Evolutionary conservation across 805 yeast genomes (phyloP), one percentile per base, ranked within the genome.

Genomic region (Huiozyma sinensis): DNA sequence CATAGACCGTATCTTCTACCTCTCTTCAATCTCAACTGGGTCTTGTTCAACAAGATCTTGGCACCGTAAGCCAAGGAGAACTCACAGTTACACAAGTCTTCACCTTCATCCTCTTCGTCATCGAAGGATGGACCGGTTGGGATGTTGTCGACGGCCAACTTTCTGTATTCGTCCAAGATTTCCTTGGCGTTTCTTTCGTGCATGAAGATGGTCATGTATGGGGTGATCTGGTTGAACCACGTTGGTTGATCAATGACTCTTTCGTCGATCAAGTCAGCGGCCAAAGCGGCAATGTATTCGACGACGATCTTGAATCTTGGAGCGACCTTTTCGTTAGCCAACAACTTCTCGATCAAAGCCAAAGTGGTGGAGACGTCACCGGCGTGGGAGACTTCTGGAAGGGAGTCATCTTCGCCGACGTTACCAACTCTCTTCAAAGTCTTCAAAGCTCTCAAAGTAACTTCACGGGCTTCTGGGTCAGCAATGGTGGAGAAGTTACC

Each of bases 61-160:
- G 98, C 98, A 90, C 98, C 99, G 74, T 92, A 92, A 71, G 99
- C 99, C 66, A 92, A 80, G 50, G 98, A 92, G 89, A 92, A 92
- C 82, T 92, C 98, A 84, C 97, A 90, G 95, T 92, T 92, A 83
- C 98, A 92, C 67, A 92, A 79, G 69, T 92, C 97, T 78, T 92
- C 97, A 76, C 97, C 98, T 68, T 92, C 97, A 67, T 88, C 97
- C 67, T 83, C 92, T 72, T 83, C 90, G 65, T 89, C 97, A 74
- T 90, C 97, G 72, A 88, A 88, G 65, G 80, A 72, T 66, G 96
- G 95, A 64, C 94, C 92, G 63, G 79, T 83, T 66, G 98, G 98
- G 63, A 92, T 90, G 89, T 92, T 92, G 76, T 88, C 95, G 67
- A 92, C 83, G 57, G 97, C 90, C 75, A 82, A 75, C 79, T 81